A percentile compares a stretch with the other conserved stretches of the same genome.
Evolutionary conservation across 139 green algal genomes (phyloP).

Genomic region (Monoraphidium neglectum): DNA sequence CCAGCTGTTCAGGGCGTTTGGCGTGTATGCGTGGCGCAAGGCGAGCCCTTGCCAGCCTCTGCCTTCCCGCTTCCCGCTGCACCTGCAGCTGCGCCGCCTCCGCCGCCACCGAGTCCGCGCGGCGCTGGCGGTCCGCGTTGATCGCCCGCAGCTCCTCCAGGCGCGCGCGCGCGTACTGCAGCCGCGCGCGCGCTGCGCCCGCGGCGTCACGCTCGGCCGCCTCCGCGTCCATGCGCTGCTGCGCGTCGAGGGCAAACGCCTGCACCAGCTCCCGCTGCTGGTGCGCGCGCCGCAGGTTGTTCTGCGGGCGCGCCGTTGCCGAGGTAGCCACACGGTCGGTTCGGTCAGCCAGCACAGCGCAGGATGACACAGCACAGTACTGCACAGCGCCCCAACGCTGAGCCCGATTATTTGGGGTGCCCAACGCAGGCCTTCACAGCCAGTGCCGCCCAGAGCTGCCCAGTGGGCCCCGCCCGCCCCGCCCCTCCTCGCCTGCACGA

Average conservation of each 20-base stretch:
- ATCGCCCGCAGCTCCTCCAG: slow-evolving; percentile 34
- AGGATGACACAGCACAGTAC: too few species aligned
- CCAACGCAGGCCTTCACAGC: too few species aligned
- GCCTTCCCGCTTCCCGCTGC: background rate
- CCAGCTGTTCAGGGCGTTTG: too few species aligned
- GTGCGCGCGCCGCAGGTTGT: slow-evolving; percentile 27
- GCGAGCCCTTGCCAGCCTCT: too few species aligned
- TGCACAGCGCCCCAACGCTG: too few species aligned
- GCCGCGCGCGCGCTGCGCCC: slow-evolving; percentile 7
- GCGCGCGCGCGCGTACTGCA: slow-evolving; percentile 3
- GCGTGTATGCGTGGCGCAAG: too few species aligned
- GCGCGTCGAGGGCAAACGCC: slow-evolving; percentile 17
- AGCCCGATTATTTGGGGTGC: too few species aligned
- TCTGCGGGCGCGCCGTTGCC: too few species aligned
- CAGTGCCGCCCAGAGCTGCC: too few species aligned
- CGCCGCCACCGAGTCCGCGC: background rate
- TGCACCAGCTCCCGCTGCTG: slow-evolving; percentile 27
- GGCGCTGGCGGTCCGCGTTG: slow-evolving; percentile 24
- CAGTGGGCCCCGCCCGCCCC: too few species aligned
- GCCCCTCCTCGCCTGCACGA: slow-evolving; percentile 1
- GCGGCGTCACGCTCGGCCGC: slow-evolving; percentile 9
- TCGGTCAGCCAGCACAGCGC: too few species aligned
- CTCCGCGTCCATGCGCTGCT: slow-evolving; percentile 20
- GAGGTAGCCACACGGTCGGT: too few species aligned
- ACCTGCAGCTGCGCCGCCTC: slow-evolving; percentile 2